Percentiles rank a stretch among this genome's conserved stretches.
These are phyloP conservation scores for Ceratocystis cubensis DNA, from an alignment of 2,329 filamentous ascomycete species.

Conservation along the genomic window DNA sequence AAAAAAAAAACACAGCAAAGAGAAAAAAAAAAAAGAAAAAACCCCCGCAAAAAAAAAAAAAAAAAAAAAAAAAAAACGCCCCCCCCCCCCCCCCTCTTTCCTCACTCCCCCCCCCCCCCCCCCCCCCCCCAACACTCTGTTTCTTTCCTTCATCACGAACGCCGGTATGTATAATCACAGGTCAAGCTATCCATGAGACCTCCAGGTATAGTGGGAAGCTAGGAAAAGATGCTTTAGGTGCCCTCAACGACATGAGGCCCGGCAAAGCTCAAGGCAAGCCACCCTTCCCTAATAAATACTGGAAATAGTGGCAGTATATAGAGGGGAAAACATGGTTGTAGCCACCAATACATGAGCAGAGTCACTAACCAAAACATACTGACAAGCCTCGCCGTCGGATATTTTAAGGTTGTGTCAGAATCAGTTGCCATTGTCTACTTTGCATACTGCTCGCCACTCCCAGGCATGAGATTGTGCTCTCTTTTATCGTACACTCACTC, in stretches of 20 bases:
- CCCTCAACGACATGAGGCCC: too few relatives aligned
- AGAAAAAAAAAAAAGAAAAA: too few relatives aligned
- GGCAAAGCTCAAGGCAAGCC: too few relatives aligned
- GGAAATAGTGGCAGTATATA: too few relatives aligned
- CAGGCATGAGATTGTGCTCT: background rate
- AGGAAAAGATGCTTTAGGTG: too few relatives aligned
- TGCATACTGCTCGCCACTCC: background rate
- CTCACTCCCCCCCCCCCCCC: too few relatives aligned
- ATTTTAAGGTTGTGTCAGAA: background rate
- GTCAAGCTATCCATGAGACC: background rate
- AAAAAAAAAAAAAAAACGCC: too few relatives aligned
- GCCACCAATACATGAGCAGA: background rate
- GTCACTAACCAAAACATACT: background rate
- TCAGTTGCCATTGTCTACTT: background rate
- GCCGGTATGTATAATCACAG: background rate
- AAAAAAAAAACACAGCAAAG: too few relatives aligned
- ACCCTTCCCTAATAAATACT: too few relatives aligned
- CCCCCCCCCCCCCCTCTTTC: too few relatives aligned
- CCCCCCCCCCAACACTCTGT: background rate
- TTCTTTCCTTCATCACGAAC: background rate
- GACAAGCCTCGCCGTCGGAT: background rate
- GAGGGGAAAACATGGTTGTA: background rate
- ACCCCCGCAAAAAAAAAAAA: too few relatives aligned
- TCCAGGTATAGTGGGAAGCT: too few relatives aligned
- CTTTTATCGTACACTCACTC: background rate